Evolutionary conservation across 2,329 filamentous ascomycete species (phyloP), one percentile per base, ranked within the genome.

Genomic region (Grosmannia clavigera): DNA sequence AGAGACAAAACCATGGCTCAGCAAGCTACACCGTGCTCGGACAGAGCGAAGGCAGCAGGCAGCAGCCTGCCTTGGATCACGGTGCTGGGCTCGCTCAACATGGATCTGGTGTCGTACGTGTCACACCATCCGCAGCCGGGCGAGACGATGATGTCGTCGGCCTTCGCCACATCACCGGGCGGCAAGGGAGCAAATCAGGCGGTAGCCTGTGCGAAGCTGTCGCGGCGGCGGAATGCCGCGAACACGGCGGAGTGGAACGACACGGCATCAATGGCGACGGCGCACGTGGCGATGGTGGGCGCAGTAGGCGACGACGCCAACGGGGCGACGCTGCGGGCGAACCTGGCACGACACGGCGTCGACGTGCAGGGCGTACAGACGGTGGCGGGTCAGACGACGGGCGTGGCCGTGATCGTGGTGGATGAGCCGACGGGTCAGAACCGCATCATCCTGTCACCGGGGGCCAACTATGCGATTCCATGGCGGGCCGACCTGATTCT

Each of bases 101-200:
- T 90, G 70, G 92, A 99, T 76, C 85, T 97, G 64, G 89, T 96
- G 64, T 92, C 90, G 50, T 85, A 90, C 67, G 94, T 94, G 40
- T 79, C 89, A 5, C 89, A 92, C 64, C 84, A 96, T 64, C 92
- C 94, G 1, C 76, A 80, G 1, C 85, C 87, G 0, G 94, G 92
- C 65, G 92, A 99, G 75, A 97, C 92, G 3, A 80, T 97, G 58
- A 92, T 88, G 2, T 82, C 90, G 55, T 84, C 78, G 65, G 84
- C 83, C 25, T 95, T 95, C 75, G 81, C 81, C 69, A 90, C 86
- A 43, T 91, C 88, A 52, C 86, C 88, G 35, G 94, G 92, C 67
- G 92, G 94, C 61, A 99, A 99, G 75, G 92, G 92, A 64, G 91
- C 92, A 62, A 97, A 97, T 76, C 92, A 97, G 76, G 92, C 91